Evolutionary conservation across 495 filamentous ascomycete species (phyloP), one percentile per base, ranked within the genome.

Genomic region (Aspergillus sclerotioniger): DNA sequence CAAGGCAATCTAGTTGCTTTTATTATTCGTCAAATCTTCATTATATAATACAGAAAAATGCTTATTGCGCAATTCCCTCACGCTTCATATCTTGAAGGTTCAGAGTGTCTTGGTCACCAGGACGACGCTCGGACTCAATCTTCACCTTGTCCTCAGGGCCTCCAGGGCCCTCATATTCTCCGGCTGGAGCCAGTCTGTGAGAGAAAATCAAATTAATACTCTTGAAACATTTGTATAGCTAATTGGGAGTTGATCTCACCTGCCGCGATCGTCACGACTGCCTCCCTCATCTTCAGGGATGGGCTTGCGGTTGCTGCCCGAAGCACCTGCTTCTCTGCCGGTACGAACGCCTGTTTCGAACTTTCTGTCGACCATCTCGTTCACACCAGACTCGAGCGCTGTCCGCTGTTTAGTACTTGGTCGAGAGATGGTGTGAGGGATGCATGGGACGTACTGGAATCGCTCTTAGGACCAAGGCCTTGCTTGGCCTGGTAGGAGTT

Each of bases 241-340:
- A 25, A 25, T 2, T 3, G 25, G 25, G 5, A 3, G 25, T 3
- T 25, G 5, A 37, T 6, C 72, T 65, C 59, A 76, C 69, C 74
- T 61, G 56, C 80, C 80, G 19, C 78, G 75, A 48, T 64, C 68
- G 51, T 79, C 74, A 25, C 76, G 64, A 35, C 64, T 72, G 6
- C 81, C 83, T 17, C 82, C 81, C 62, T 85, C 79, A 16, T 72
- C 68, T 41, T 75, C 69, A 4, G 80, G 80, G 19, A 84, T 81
- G 13, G 64, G 66, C 60, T 78, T 81, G 52, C 78, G 70, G 55
- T 84, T 79, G 58, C 79, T 80, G 10, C 81, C 81, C 6, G 72
- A 72, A 19, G 76, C 74, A 10, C 68, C 73, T 6, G 78, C 74
- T 8, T 69, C 74, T 53, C 73, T 71, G 44, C 81, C 81, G 53